Evolutionary conservation across 768 basidiomycete species (phyloP).

Genomic region (Sistotremastrum niveocremeum): DNA sequence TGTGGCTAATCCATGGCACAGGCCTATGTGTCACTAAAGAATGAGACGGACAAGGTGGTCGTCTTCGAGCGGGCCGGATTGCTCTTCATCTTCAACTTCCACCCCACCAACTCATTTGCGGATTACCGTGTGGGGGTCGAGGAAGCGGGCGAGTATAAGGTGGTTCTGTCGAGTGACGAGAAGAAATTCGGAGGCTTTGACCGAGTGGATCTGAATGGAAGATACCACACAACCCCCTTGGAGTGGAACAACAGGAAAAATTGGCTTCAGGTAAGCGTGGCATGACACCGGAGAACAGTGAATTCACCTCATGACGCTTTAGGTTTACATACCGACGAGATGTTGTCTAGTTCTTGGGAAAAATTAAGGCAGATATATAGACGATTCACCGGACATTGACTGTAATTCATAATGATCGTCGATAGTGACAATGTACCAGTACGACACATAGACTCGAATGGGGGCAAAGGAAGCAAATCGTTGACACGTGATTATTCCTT

Average conservation of each 20-base stretch:
- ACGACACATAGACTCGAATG: too few species aligned
- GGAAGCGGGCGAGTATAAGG: slow-evolving; percentile 67
- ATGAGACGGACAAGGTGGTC: slow-evolving; percentile 86
- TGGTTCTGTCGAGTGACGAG: slow-evolving; percentile 77
- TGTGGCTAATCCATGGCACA: slow-evolving; percentile 18
- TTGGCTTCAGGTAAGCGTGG: slow-evolving; percentile 56
- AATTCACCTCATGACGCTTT: neutral
- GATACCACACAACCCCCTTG: slow-evolving; percentile 70
- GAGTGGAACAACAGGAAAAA: slow-evolving; percentile 93
- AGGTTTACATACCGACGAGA: neutral
- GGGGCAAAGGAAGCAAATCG: too few species aligned
- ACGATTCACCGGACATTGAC: too few species aligned
- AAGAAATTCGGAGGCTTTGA: slow-evolving; percentile 82
- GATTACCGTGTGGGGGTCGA: slow-evolving; percentile 93
- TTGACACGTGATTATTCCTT: too few species aligned
- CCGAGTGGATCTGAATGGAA: slow-evolving; percentile 49
- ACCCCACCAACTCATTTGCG: slow-evolving; percentile 77
- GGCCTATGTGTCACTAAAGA: slow-evolving; percentile 89
- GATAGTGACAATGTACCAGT: too few species aligned
- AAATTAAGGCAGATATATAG: neutral
- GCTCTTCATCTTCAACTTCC: slow-evolving; percentile 95
- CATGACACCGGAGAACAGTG: neutral
- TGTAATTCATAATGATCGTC: too few species aligned
- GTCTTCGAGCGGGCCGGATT: slow-evolving; percentile 90
- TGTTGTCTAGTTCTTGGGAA: too few species aligned